Evolutionary conservation across 2,329 filamentous ascomycete genomes (phyloP).

Genomic region (Epichloe festucae): DNA sequence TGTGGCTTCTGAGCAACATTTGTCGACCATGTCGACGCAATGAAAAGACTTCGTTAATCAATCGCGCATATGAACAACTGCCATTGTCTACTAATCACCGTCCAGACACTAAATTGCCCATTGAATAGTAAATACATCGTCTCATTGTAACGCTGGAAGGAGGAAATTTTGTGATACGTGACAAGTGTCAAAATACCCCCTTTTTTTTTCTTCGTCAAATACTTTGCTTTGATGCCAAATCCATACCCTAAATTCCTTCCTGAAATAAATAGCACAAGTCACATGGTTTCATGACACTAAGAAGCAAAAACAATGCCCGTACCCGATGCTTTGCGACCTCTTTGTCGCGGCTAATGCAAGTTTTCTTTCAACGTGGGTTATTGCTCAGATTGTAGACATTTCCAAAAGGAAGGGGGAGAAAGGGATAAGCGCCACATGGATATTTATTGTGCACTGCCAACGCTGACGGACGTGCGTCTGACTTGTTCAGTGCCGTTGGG

Average conservation of each 20-base stretch:
- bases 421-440: background rate
- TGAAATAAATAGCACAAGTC: no score
- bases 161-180: background rate
- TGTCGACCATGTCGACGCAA: no score
- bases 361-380: background rate
- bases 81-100: no score
- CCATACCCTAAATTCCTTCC: no score
- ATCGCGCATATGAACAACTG: no score
- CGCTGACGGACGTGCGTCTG: constrained; percentile 15
- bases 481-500: constrained; percentile 15
- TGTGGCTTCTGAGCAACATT: no score
- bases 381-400: background rate
- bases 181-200: background rate
- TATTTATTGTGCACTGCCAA: background rate
- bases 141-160: background rate
- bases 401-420: background rate
- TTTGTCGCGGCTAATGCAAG: background rate
- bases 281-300: background rate
- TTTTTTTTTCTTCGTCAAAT: background rate
- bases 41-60: no score
- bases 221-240: background rate
- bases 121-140: background rate
- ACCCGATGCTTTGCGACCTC: background rate
- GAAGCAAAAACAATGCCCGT: background rate
- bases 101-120: background rate